These are phyloP conservation scores for Phytophthora capsici DNA, from an alignment of 352 stramenopile species.

Conservation along the genomic window DNA sequence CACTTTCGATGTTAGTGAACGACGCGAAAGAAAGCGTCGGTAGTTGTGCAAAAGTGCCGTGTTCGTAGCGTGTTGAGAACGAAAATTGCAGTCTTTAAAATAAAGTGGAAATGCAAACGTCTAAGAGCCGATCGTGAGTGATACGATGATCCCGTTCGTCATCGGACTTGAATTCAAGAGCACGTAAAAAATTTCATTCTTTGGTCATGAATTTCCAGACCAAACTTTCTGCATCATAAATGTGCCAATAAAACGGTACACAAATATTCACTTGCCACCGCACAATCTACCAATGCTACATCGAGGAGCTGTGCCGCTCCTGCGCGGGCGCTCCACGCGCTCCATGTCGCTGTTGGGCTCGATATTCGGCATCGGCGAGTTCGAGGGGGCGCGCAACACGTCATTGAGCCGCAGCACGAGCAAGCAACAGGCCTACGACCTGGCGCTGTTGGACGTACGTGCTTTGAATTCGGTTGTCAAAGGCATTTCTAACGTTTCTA, in stretches of 20 bases:
- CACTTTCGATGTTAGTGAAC: conserved; percentile 29
- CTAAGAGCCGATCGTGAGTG: too few relatives aligned
- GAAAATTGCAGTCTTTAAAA: conserved; percentile 28
- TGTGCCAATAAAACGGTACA: conserved; percentile 5
- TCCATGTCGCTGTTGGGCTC: conserved; percentile 72
- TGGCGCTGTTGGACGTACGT: conserved; percentile 71
- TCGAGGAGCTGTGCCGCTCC: conserved; percentile 1
- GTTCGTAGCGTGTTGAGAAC: conserved; percentile 30
- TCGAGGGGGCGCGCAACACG: conserved; percentile 71
- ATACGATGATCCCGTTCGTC: too few relatives aligned
- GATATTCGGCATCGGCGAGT: conserved; percentile 87
- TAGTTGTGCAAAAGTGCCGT: conserved; percentile 31
- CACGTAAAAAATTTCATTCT: too few relatives aligned
- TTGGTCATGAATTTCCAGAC: too few relatives aligned
- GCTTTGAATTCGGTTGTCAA: not conserved
- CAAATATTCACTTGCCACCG: not conserved
- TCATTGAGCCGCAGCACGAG: conserved; percentile 57
- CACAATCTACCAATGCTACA: conserved; percentile 20
- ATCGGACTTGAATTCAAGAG: too few relatives aligned
- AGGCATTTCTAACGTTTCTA: conserved; percentile 33
- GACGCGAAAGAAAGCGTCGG: conserved; percentile 37
- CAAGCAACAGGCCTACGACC: conserved; percentile 75
- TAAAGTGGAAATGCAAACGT: not conserved
- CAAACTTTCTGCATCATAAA: too few relatives aligned
- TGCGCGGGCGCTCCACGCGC: conserved; percentile 27